phyloP scores from a whole-genome alignment of 202 grass and related monocot species.

The Musa balbisiana region DNA sequence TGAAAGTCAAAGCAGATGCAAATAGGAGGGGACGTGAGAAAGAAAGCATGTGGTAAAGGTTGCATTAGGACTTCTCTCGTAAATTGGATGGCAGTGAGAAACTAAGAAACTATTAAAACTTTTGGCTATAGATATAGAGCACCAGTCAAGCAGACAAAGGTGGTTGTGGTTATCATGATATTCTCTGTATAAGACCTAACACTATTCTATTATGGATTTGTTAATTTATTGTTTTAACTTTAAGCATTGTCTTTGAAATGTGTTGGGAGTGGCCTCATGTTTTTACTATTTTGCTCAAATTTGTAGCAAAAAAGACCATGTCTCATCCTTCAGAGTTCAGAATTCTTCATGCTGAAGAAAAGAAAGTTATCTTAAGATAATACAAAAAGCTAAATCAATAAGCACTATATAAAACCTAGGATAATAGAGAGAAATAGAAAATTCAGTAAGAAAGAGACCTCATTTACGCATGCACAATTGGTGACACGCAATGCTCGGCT shows the following conservation, averaged over 20 bases:
- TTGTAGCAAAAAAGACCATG: background rate
- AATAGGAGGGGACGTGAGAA: background rate
- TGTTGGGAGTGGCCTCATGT: background rate
- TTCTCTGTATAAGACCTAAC: background rate
- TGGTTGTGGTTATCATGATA: background rate
- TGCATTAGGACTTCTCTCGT: background rate
- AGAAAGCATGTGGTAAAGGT: background rate
- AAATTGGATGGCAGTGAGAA: background rate
- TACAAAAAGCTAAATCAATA: conserved; percentile 18
- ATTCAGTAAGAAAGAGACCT: conserved; percentile 39
- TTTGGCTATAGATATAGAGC: background rate
- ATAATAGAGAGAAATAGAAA: conserved; percentile 8
- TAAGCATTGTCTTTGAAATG: background rate
- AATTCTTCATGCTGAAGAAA: background rate
- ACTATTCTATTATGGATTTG: background rate
- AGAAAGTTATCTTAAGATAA: background rate
- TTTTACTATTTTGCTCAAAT: background rate
- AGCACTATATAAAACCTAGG: background rate
- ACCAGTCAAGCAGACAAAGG: background rate
- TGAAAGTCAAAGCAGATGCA: background rate
- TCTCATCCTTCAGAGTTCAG: no score
- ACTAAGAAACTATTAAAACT: background rate
- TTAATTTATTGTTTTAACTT: background rate
- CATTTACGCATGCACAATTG: conserved; percentile 82
- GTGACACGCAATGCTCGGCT: conserved; percentile 85